These are phyloP conservation scores for Xylaria acuta DNA, from an alignment of 495 filamentous ascomycete genomes.

Conservation along the genomic window DNA sequence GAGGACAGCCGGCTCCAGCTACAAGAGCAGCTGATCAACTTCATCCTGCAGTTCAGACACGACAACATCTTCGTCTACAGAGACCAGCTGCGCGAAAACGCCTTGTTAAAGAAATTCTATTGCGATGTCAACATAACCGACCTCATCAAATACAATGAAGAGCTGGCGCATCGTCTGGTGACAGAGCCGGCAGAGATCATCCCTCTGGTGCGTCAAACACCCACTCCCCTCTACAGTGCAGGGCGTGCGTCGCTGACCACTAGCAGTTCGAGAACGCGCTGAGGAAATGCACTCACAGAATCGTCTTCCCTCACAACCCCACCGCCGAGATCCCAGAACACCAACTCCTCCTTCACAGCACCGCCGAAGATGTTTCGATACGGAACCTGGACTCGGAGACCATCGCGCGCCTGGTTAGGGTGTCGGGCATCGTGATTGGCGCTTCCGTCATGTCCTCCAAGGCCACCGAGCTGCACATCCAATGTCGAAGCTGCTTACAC, in stretches of 20 bases:
- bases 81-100: conserved; percentile 96
- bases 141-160: conserved; percentile 95
- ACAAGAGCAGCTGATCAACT: conserved; percentile 72
- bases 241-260: not conserved
- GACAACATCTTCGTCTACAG: conserved; percentile 97
- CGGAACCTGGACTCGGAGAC: conserved; percentile 91
- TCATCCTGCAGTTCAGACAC: conserved; percentile 92
- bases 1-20: conserved; percentile 63
- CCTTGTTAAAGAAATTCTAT: conserved; percentile 90
- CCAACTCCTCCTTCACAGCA: conserved; percentile 94
- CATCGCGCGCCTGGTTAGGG: conserved; percentile 92
- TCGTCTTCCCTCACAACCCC: conserved; percentile 78
- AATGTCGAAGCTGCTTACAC: conserved; percentile 87
- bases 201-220: conserved; percentile 69
- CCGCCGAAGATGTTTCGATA: conserved; percentile 87
- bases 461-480: conserved; percentile 82
- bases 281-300: conserved; percentile 87
- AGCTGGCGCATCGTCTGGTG: conserved; percentile 88
- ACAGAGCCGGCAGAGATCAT: conserved; percentile 93
- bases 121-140: conserved; percentile 98
- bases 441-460: conserved; percentile 97
- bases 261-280: conserved; percentile 87
- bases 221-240: not conserved
- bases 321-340: conserved; percentile 81
- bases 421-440: conserved; percentile 97